Evolutionary conservation across 345 rosid species (phyloP).

Genomic region (Conringia planisiliqua): DNA sequence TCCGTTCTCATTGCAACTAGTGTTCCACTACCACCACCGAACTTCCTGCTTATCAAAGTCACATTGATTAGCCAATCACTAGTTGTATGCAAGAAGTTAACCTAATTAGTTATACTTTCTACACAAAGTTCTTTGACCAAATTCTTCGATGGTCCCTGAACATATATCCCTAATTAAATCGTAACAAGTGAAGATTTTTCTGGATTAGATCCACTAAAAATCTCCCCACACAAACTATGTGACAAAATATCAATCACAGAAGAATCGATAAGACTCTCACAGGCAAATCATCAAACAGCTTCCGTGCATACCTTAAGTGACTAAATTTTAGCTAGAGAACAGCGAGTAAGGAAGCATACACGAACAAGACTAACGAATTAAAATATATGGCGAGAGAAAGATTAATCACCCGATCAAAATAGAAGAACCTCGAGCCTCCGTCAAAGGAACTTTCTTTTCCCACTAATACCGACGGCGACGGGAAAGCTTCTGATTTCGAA

Average conservation of each 20-base stretch:
- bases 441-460: neutral
- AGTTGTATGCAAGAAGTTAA: slow-evolving; percentile 1
- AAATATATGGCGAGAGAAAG: neutral
- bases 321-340: neutral
- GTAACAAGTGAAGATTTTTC: neutral
- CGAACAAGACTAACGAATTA: neutral
- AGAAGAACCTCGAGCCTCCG: neutral
- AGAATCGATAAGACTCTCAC: neutral
- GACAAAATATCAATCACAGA: neutral
- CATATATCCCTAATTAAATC: neutral
- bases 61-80: neutral
- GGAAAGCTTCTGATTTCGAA: neutral
- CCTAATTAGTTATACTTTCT: slow-evolving; percentile 3
- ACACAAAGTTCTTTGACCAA: neutral
- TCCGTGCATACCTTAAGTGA: slow-evolving; percentile 10
- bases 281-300: slow-evolving; percentile 25
- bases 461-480: neutral
- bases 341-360: neutral
- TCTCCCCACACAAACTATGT: neutral
- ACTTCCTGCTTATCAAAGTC: neutral
- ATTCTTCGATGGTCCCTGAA: neutral
- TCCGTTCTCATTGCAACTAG: slow-evolving; percentile 22
- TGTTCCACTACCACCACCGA: slow-evolving; percentile 9
- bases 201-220: neutral
- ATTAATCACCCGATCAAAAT: neutral